phyloP scores from a whole-genome alignment of 805 yeast genomes.

The Metschnikowia dekortorum region DNA sequence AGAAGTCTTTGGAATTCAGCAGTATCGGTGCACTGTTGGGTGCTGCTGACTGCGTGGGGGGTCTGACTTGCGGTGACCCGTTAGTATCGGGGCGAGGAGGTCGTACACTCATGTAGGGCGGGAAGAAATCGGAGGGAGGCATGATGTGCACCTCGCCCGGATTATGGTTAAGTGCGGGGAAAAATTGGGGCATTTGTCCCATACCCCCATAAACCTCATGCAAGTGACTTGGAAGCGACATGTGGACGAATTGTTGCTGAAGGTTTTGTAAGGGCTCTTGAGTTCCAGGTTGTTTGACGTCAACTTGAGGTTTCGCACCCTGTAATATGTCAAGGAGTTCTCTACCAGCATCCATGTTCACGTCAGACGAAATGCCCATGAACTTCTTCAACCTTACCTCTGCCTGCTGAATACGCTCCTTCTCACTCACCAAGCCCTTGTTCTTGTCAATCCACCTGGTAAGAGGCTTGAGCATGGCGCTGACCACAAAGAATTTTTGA shows the following conservation, averaged over 20 bases:
- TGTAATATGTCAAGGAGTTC: slow-evolving; percentile 62
- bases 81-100: neutral
- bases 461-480: slow-evolving; percentile 48
- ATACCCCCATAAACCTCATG: slow-evolving; percentile 19
- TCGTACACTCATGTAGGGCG: slow-evolving; percentile 7
- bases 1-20: slow-evolving; percentile 6
- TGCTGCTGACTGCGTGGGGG: neutral
- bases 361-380: slow-evolving; percentile 49
- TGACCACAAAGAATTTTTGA: slow-evolving; percentile 41
- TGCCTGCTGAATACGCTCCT: slow-evolving; percentile 56
- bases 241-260: slow-evolving; percentile 19
- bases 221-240: slow-evolving; percentile 32
- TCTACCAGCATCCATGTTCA: slow-evolving; percentile 64
- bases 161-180: slow-evolving; percentile 7
- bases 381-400: slow-evolving; percentile 61
- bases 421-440: slow-evolving; percentile 46
- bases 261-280: neutral
- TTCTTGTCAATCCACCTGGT: slow-evolving; percentile 52
- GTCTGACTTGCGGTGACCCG: neutral
- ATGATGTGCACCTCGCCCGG: slow-evolving; percentile 10
- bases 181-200: slow-evolving; percentile 16
- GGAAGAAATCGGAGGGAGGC: slow-evolving; percentile 13
- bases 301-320: slow-evolving; percentile 21
- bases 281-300: neutral
- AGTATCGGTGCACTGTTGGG: neutral